These are phyloP conservation scores for Salix brachista DNA, from an alignment of 345 rosid species.

Conservation along the genomic window DNA sequence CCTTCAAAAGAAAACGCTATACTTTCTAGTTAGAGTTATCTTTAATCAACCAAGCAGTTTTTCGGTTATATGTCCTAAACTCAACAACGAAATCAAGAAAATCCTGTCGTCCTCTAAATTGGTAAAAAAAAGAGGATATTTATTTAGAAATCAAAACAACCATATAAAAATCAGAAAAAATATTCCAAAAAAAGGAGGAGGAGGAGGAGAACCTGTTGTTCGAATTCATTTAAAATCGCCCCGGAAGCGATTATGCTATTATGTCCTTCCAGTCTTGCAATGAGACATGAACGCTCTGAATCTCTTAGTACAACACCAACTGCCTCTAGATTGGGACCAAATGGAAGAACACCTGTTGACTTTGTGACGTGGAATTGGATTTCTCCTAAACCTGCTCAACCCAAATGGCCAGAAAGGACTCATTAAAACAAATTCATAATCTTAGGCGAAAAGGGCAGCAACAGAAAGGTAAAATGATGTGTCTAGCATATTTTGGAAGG, in stretches of 20 bases:
- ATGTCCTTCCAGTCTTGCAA: conserved; percentile 23
- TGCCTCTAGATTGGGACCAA: conserved; percentile 40
- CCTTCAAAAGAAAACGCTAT: not conserved
- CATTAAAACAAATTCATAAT: not conserved
- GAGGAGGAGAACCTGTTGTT: not conserved
- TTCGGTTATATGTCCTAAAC: not conserved
- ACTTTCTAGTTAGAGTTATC: not conserved
- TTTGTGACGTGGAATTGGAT: conserved; percentile 32
- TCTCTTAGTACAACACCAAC: conserved; percentile 17
- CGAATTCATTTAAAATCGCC: conserved; percentile 24
- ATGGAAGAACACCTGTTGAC: conserved; percentile 39
- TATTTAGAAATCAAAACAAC: not conserved
- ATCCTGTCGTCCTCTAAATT: not conserved
- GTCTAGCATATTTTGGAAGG: not conserved
- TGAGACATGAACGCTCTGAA: conserved; percentile 25
- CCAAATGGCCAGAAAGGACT: not conserved
- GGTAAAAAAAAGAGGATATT: not conserved
- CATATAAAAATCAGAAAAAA: not conserved
- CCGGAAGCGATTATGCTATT: conserved; percentile 14
- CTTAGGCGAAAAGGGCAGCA: not conserved
- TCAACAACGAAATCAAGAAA: not conserved
- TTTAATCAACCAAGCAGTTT: not conserved
- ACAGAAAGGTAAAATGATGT: not conserved
- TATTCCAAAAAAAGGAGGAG: not conserved
- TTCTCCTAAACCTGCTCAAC: conserved; percentile 28